These are phyloP conservation scores for Leccinum angustisporum DNA, from an alignment of 1,284 basidiomycete species.

Conservation along the genomic window DNA sequence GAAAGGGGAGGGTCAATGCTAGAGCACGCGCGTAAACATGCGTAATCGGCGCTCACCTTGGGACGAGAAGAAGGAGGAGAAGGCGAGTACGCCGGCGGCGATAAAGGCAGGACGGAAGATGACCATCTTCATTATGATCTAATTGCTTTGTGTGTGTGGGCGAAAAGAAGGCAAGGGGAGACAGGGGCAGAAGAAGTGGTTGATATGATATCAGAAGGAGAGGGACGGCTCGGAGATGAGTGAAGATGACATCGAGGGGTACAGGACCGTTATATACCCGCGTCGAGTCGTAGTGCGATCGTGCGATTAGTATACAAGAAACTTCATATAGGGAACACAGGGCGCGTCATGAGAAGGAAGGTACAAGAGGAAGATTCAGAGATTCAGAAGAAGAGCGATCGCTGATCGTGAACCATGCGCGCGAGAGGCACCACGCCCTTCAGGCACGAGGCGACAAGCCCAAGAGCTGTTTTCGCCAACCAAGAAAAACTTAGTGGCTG, in stretches of 20 bases:
- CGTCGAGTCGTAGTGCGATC: background rate
- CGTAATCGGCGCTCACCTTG: slow-evolving; percentile 6
- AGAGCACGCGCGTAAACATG: background rate
- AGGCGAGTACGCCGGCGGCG: background rate
- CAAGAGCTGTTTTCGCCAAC: too few species aligned
- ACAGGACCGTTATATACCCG: background rate
- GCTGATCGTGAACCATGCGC: background rate
- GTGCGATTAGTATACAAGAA: slow-evolving; percentile 1
- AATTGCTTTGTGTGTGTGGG: background rate
- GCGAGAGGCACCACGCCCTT: background rate
- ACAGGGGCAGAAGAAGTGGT: background rate
- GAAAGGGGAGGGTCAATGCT: background rate
- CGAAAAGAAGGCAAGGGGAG: background rate
- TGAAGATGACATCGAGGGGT: background rate
- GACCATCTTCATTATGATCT: slow-evolving; percentile 16
- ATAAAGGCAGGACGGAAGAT: slow-evolving; percentile 24
- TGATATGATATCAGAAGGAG: background rate
- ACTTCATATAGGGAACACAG: slow-evolving; percentile 1
- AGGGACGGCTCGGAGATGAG: background rate
- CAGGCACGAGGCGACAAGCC: background rate
- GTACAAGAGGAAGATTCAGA: background rate
- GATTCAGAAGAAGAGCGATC: background rate
- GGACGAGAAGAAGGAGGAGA: slow-evolving; percentile 9
- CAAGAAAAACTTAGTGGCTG: background rate
- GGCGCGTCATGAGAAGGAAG: background rate